Base-by-base conservation (phyloP, 108 stramenopile species). In the Cylindrotheca closterium region DNA sequence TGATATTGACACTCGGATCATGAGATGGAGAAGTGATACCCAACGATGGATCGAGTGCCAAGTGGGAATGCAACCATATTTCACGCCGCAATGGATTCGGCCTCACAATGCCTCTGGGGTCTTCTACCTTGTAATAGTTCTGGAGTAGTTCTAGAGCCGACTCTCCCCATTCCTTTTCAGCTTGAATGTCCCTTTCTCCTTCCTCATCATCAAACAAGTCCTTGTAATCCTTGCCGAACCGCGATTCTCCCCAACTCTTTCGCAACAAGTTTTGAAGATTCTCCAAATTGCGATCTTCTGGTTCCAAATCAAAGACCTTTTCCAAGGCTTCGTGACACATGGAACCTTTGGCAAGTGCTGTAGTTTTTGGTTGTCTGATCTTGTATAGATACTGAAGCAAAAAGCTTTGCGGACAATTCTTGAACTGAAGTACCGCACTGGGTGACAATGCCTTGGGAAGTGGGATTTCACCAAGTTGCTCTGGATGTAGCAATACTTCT, bases 331-430 rank as follows among this genome's bases (percentile, higher is more conserved):
- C 60, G 63, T 95, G 94, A 42, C 86, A 85, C 58, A 92, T 74
- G 30, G 82, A 79, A 10, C 94, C 94, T 58, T 83, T 78, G 25
- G 80, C 84, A 60, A 90, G 47, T 8, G 74, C 82, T 2, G 65
- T 68, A 52, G 67, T 85, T 28, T 74, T 81, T 4, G 89, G 87
- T 59, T 85, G 87, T 51, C 52, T 62, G 37, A 92, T 42, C 51
- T 79, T 80, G 54, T 82, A 80, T 4, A 95, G 62, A 74, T 92
- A 88, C 37, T 87, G 82, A 62, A 95, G 90, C 18, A 95, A 60
- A 78, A 84, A 95, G 45, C 84, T 80, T 70, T 95, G 94, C 15
- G 91, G 91, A 45, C 94, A 95, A 63, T 80, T 69, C 32, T 75
- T 60, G 63, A 95, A 95, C 62, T 80, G 78, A 63, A 84, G 63